A percentile compares a stretch with the other conserved stretches of the same genome.
These are phyloP conservation scores for Camillea tinctor DNA, from an alignment of 2,329 filamentous ascomycete genomes.

Conservation along the genomic window DNA sequence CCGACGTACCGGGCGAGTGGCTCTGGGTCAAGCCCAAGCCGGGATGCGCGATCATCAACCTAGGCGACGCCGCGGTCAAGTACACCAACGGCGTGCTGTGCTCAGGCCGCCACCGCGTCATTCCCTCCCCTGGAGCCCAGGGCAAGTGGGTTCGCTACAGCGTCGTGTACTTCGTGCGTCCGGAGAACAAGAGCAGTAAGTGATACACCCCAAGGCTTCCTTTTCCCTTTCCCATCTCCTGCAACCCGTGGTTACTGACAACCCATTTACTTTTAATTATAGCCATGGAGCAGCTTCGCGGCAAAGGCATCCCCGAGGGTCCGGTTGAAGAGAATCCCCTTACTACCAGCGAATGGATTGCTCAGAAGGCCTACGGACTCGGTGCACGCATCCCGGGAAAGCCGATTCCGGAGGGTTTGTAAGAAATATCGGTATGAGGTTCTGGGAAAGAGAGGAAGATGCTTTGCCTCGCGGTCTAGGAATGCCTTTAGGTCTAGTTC, in stretches of 20 bases:
- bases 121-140: constrained; percentile 33
- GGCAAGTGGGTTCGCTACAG: constrained; percentile 33
- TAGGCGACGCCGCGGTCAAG: constrained; percentile 38
- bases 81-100: constrained; percentile 35
- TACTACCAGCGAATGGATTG: background rate
- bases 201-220: too few species aligned
- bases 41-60: constrained; percentile 38
- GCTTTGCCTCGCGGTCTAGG: too few species aligned
- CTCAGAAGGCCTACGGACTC: background rate
- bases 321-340: background rate
- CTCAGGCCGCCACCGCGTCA: constrained; percentile 36
- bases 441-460: too few species aligned
- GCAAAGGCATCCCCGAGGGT: constrained; percentile 21
- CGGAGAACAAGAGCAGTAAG: constrained; percentile 27
- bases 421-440: too few species aligned
- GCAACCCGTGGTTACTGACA: too few species aligned
- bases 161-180: constrained; percentile 37
- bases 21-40: constrained; percentile 36
- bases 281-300: constrained; percentile 27
- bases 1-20: constrained; percentile 33
- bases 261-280: too few species aligned
- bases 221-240: too few species aligned
- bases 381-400: background rate
- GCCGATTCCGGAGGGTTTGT: too few species aligned
- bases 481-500: too few species aligned